Conservation (phyloP, 305 asterid genomes). For the Salvia sclarea region DNA sequence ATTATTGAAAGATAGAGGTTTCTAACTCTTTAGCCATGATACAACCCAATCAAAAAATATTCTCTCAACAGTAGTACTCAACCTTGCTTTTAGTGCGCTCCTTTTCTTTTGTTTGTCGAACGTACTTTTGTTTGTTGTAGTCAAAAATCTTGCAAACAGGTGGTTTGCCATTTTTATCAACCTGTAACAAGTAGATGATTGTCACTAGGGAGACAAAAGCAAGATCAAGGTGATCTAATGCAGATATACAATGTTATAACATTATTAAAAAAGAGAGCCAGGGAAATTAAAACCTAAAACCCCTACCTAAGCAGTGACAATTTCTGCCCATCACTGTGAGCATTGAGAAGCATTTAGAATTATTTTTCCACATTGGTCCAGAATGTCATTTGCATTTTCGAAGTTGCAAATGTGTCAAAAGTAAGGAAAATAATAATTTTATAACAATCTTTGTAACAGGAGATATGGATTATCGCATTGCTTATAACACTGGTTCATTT, state of each 20-base stretch:
- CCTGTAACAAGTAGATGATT: slow-evolving; percentile 49
- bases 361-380: slow-evolving; percentile 12
- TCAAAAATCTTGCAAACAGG: slow-evolving; percentile 88
- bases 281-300: not conserved
- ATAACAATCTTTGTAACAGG: not conserved
- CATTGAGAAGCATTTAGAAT: not conserved
- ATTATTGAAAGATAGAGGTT: slow-evolving; percentile 6
- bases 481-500: not conserved
- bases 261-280: not conserved
- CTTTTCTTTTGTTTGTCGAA: slow-evolving; percentile 62
- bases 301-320: slow-evolving; percentile 1
- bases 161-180: slow-evolving; percentile 54
- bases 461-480: not conserved
- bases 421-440: not conserved
- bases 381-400: not conserved
- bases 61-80: slow-evolving; percentile 19
- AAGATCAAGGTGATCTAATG: slow-evolving; percentile 18
- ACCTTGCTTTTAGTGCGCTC: slow-evolving; percentile 70
- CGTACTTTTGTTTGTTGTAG: slow-evolving; percentile 60
- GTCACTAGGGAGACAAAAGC: slow-evolving; percentile 25
- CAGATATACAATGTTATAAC: not conserved
- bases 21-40: not conserved
- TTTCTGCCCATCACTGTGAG: not conserved
- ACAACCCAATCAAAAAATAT: slow-evolving; percentile 10
- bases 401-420: slow-evolving; percentile 14